Base-by-base conservation (phyloP, 2,329 filamentous ascomycete genomes). In the Fonsecaea nubica region DNA sequence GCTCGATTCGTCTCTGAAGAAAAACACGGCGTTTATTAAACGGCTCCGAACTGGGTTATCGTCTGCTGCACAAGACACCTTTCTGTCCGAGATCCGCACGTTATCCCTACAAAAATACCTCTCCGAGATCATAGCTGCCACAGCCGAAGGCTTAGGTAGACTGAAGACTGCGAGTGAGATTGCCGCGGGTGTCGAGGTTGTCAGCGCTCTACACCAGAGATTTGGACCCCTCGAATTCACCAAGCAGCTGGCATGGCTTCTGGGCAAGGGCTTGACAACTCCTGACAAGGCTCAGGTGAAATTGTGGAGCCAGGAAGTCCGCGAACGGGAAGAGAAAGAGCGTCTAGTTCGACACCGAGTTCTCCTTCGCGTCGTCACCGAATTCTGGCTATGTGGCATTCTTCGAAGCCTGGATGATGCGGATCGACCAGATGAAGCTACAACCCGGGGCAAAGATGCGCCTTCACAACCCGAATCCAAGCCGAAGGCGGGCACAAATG, bases 11-110 rank as follows among this genome's bases (percentile, higher is more conserved):
- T 95, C 93, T 59, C 85, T 98, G 78, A 97, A 97, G 82, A 98
- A 97, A 84, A 98, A 98, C 75, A 98, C 94, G 3, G 93, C 93
- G 72, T 97, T 98, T 79, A 98, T 98, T 77, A 97, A 97, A 81
- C 92, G 94, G 75, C 85, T 98, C 63, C 92, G 94, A 73, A 97
- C 94, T 65, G 92, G 92, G 67, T 89, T 98, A 70, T 93, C 91
- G 70, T 82, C 92, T 57, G 85, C 92, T 64, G 92, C 91, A 63
- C 88, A 93, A 62, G 84, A 87, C 72, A 95, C 92, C 66, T 96
- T 98, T 80, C 82, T 97, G 56, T 89, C 94, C 77, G 94, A 98
- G 77, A 93, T 97, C 74, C 90, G 91, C 74, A 91, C 92, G 32
- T 85, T 98, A 33, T 97, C 93, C 72, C 86, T 98, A 58, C 92